Conservation (phyloP, 371 early-diverging fungal species). For the Choanephora cucurbitarum region DNA sequence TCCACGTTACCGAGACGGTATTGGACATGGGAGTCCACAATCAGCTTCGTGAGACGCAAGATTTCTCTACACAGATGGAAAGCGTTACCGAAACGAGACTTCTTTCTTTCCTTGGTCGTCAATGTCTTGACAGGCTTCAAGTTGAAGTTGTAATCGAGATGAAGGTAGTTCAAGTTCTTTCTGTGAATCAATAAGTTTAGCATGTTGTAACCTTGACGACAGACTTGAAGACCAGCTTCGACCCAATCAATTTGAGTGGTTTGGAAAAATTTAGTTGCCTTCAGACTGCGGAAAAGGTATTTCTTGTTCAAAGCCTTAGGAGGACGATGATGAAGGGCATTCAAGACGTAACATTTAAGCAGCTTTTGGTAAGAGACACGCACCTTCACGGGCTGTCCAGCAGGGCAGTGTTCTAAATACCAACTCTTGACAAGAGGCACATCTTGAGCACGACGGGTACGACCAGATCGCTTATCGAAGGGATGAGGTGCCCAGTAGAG, state of each 20-base stretch:
- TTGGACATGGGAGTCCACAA: conserved; percentile 97
- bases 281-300: conserved; percentile 91
- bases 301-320: conserved; percentile 91
- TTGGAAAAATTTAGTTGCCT: conserved; percentile 98
- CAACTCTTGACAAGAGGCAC: conserved; percentile 95
- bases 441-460: conserved; percentile 93
- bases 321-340: conserved; percentile 83
- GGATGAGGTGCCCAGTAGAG: conserved; percentile 99
- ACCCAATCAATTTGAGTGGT: conserved; percentile 98
- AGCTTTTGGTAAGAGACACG: conserved; percentile 98
- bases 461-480: conserved; percentile 91
- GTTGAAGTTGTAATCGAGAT: conserved; percentile 98
- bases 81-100: conserved; percentile 98
- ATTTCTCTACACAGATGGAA: conserved; percentile 97
- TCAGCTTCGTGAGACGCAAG: conserved; percentile 94
- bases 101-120: conserved; percentile 99
- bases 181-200: conserved; percentile 97
- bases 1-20: conserved; percentile 97
- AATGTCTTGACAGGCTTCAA: conserved; percentile 97
- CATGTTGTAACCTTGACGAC: conserved; percentile 99
- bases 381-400: conserved; percentile 94
- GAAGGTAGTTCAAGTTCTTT: conserved; percentile 96
- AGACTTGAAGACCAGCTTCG: conserved; percentile 97
- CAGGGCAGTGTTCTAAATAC: conserved; percentile 96
- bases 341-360: conserved; percentile 87